phyloP scores from a whole-genome alignment of 108 stramenopile species.

The Pinguiococcus pyrenoidosus region DNA sequence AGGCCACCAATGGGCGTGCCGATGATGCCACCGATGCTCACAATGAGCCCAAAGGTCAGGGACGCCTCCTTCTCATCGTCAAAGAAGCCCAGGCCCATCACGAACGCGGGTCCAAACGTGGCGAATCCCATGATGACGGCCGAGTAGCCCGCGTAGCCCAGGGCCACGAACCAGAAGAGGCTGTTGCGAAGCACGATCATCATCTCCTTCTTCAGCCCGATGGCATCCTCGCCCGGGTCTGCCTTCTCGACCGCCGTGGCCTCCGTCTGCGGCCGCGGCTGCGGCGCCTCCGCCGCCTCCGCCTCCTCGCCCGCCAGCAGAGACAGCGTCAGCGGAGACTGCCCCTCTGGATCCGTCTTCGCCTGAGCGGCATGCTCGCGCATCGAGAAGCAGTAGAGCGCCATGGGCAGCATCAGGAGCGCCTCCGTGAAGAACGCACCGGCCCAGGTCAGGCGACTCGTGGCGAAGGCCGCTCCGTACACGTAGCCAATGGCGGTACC shows the following conservation, averaged over 20 bases:
- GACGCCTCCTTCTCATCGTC: conserved; percentile 9
- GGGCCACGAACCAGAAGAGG: conserved; percentile 13
- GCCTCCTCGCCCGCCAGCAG: too few relatives aligned
- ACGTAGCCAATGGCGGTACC: conserved; percentile 39
- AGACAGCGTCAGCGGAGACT: neutral
- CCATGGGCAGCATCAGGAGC: conserved; percentile 25
- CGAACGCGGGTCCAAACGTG: conserved; percentile 29
- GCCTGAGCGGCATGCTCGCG: neutral
- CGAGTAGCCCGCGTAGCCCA: conserved; percentile 25
- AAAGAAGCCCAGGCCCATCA: conserved; percentile 16
- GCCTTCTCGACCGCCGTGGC: neutral
- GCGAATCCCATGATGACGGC: conserved; percentile 17
- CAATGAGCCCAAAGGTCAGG: conserved; percentile 20
- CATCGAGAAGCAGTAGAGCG: conserved; percentile 11
- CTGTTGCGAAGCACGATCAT: neutral
- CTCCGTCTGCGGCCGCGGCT: neutral
- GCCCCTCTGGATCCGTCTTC: neutral
- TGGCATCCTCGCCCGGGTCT: neutral
- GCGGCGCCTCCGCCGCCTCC: conserved; percentile 4
- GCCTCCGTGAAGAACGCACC: conserved; percentile 36
- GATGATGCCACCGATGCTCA: conserved; percentile 23
- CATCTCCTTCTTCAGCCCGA: conserved; percentile 4
- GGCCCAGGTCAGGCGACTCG: conserved; percentile 15
- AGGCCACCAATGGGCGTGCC: conserved; percentile 34
- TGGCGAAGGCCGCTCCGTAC: conserved; percentile 25